Conservation (phyloP, 306 rosid species). For the Acacia acuminata region DNA sequence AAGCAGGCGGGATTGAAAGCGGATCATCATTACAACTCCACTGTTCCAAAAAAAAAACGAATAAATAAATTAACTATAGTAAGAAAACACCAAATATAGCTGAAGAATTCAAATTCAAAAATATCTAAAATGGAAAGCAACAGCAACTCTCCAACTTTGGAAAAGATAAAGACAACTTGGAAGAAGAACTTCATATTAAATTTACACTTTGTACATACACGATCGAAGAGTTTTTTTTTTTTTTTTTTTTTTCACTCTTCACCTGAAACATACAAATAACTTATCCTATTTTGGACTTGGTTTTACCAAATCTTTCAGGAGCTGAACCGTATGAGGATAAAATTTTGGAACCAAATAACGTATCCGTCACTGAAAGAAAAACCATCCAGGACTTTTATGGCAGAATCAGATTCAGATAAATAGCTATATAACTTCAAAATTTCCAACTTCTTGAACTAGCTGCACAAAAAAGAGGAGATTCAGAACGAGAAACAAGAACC, state of each 20-base stretch:
- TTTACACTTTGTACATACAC: background rate
- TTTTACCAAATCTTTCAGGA: background rate
- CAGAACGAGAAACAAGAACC: background rate
- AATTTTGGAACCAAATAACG: background rate
- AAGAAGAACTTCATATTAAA: background rate
- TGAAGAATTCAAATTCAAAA: background rate
- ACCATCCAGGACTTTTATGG: background rate
- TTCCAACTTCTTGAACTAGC: background rate
- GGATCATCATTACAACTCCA: constrained; percentile 36
- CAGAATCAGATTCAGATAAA: background rate
- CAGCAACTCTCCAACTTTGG: background rate
- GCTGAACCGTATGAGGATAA: background rate
- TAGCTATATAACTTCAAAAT: background rate
- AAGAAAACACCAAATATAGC: background rate
- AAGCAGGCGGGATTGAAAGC: constrained; percentile 17
- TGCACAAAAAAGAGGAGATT: background rate
- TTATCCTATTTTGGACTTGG: background rate
- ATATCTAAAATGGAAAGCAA: background rate
- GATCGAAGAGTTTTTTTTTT: background rate
- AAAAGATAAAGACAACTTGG: background rate
- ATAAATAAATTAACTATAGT: background rate
- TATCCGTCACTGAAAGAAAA: background rate
- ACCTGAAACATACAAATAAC: background rate
- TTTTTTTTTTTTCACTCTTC: background rate
- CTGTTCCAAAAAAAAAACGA: constrained; percentile 9